Evolutionary conservation across 2,329 filamentous ascomycete species (phyloP), one percentile per base, ranked within the genome.

Genomic region (Hypoxylon sp.): DNA sequence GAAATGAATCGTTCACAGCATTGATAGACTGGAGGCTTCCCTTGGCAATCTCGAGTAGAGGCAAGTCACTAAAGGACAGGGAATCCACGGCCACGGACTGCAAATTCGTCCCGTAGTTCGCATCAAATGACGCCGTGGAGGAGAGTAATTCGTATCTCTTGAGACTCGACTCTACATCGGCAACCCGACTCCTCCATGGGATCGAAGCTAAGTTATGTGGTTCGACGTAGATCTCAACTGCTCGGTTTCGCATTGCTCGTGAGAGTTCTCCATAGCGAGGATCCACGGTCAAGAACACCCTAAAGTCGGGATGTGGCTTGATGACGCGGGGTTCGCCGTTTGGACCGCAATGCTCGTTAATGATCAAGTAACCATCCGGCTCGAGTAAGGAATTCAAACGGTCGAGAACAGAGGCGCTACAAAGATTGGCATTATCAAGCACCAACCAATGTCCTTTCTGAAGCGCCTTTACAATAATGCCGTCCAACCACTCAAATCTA

Each of bases 391-490:
- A 98, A 79, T 99, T 99, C 57, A 99, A 84, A 69, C 97, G 88
- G 80, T 99, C 96, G 9, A 99, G 86, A 0, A 99, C 96, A 5
- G 95, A 97, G 24, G 95, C 92, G 75, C 92, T 98, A 82, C 97
- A 99, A 63, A 99, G 87, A 76, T 99, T 99, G 67, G 97, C 96
- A 80, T 99, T 98, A 80, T 99, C 96, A 22, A 99, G 88, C 10
- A 99, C 91, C 17, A 99, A 85, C 96, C 96, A 99, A 67, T 94
- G 88, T 13, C 96, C 96, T 73, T 91, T 85, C 76, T 97, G 87
- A 10, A 98, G 84, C 46, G 96, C 95, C 74, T 94, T 91, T 52
- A 98, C 91, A 47, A 99, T 90, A 52, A 97, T 88, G 63, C 97
- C 96, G 78, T 99, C 95, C 1, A 97, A 89, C 96, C 96, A 99